These are phyloP conservation scores for Chernovozyma sophiae-reginae DNA, from an alignment of 1,139 yeast species.

Conservation along the genomic window DNA sequence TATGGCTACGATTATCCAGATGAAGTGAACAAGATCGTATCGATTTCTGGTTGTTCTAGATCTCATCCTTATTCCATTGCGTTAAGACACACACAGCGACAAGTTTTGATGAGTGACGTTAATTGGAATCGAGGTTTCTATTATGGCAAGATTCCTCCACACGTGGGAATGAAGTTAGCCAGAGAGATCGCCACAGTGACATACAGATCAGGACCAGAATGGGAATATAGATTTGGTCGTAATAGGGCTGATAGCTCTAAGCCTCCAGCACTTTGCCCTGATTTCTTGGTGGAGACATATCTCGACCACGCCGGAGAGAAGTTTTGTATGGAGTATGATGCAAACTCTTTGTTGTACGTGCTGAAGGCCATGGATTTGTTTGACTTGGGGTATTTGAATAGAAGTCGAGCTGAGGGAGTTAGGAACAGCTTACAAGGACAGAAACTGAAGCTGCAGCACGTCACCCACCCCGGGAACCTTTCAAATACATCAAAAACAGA, in stretches of 20 bases:
- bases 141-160: slow-evolving; percentile 78
- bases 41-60: slow-evolving; percentile 87
- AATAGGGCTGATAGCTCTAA: slow-evolving; percentile 77
- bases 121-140: slow-evolving; percentile 92
- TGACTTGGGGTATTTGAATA: slow-evolving; percentile 60
- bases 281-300: slow-evolving; percentile 85
- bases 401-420: slow-evolving; percentile 33
- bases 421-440: slow-evolving; percentile 4
- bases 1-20: slow-evolving; percentile 82
- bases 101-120: slow-evolving; percentile 90
- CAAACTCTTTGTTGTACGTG: slow-evolving; percentile 81
- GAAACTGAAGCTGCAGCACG: too few species aligned
- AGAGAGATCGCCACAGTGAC: slow-evolving; percentile 93
- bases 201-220: slow-evolving; percentile 92
- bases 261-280: slow-evolving; percentile 89
- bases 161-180: slow-evolving; percentile 91
- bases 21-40: slow-evolving; percentile 64
- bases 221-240: slow-evolving; percentile 91
- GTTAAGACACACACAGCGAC: slow-evolving; percentile 88
- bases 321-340: slow-evolving; percentile 86
- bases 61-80: slow-evolving; percentile 95
- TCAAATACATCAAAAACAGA: too few species aligned
- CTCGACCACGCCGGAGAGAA: slow-evolving; percentile 94
- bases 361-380: slow-evolving; percentile 95
- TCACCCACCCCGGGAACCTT: too few species aligned